phyloP scores from a whole-genome alignment of 2,329 filamentous ascomycete species.

The Malbranchea zuffiana region DNA sequence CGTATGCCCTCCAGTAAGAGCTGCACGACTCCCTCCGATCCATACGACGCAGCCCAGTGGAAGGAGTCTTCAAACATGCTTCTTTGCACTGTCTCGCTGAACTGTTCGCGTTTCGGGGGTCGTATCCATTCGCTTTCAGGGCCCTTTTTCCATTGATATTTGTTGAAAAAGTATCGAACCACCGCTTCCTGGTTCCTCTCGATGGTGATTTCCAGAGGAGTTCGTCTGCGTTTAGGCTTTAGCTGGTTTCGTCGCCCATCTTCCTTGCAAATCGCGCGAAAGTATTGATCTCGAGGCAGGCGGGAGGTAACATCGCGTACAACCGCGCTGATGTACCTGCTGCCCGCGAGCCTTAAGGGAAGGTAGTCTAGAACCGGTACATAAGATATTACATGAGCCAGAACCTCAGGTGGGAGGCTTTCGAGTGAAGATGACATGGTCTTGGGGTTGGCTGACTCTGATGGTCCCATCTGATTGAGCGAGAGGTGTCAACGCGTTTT shows the following conservation, averaged over 20 bases:
- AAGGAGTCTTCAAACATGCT: constrained; percentile 2
- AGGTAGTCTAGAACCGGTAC: constrained; percentile 10
- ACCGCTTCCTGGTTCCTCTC: constrained; percentile 5
- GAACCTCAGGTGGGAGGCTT: too few relatives aligned
- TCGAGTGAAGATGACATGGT: too few relatives aligned
- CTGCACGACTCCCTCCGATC: constrained; percentile 5
- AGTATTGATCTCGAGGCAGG: constrained; percentile 1
- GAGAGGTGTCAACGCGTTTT: too few relatives aligned
- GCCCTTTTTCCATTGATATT: background rate
- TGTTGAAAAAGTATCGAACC: constrained; percentile 3
- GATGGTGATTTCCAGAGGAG: constrained; percentile 10
- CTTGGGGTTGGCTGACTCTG: too few relatives aligned
- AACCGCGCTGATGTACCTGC: constrained; percentile 8
- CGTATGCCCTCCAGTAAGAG: constrained; percentile 9
- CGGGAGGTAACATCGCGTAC: constrained; percentile 5
- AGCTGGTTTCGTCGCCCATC: background rate
- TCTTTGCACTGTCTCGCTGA: background rate
- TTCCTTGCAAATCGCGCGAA: constrained; percentile 3
- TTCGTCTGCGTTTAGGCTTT: background rate
- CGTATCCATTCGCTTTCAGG: too few relatives aligned
- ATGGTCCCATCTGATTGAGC: too few relatives aligned
- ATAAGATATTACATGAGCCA: too few relatives aligned
- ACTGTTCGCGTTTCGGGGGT: background rate
- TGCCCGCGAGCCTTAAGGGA: constrained; percentile 7
- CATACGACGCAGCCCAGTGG: constrained; percentile 7